phyloP scores from a whole-genome alignment of 2,329 filamentous ascomycete genomes.

The Boeremia lycopersici region DNA sequence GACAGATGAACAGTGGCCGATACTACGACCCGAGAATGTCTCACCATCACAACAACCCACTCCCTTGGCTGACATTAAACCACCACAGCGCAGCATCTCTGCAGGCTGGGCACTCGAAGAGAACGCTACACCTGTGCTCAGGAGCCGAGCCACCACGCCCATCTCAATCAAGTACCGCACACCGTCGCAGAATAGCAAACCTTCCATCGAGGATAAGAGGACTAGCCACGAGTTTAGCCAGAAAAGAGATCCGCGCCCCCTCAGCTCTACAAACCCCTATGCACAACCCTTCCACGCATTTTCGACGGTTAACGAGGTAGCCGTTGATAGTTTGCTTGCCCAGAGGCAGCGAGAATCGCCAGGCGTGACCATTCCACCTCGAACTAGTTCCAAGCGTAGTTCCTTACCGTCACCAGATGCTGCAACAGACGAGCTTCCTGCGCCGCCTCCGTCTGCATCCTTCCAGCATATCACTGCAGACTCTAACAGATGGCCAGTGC shows the following conservation, averaged over 20 bases:
- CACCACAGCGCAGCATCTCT: slow-evolving; percentile 10
- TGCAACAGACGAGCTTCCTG: not conserved
- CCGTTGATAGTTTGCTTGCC: slow-evolving; percentile 13
- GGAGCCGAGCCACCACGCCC: not conserved
- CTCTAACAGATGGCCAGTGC: slow-evolving; percentile 23
- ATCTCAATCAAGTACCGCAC: not conserved
- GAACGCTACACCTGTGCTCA: not conserved
- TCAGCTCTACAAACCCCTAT: slow-evolving; percentile 9
- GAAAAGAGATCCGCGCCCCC: not conserved
- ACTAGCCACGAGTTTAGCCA: not conserved
- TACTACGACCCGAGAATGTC: slow-evolving; percentile 34
- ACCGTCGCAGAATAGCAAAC: not conserved
- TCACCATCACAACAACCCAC: not conserved
- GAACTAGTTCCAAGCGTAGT: slow-evolving; percentile 25
- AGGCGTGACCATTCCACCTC: slow-evolving; percentile 15
- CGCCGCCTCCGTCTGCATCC: not conserved
- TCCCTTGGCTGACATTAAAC: not conserved
- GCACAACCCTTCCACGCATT: slow-evolving; percentile 18
- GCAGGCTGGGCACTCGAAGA: not conserved
- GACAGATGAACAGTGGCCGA: slow-evolving; percentile 34
- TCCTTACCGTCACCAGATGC: slow-evolving; percentile 14
- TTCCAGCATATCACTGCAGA: slow-evolving; percentile 4
- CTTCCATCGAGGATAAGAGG: not conserved
- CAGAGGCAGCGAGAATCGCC: slow-evolving; percentile 1
- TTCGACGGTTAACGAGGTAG: slow-evolving; percentile 12